Conservation (phyloP, 305 asterid genomes). For the Rubia tinctorum region DNA sequence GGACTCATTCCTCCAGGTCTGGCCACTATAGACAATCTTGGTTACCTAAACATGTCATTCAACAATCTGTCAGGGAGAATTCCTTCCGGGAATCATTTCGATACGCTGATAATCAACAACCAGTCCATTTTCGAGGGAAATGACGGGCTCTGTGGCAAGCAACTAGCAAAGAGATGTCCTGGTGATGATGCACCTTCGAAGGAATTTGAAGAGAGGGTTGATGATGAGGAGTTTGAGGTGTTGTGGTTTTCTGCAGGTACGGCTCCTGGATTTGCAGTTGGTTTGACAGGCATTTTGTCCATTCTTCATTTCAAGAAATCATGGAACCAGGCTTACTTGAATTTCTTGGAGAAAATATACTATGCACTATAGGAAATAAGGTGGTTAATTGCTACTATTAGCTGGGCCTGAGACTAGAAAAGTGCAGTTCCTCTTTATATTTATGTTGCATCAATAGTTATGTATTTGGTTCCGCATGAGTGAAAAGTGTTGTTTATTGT, state of each 20-base stretch:
- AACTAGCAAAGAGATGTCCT: background rate
- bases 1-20: background rate
- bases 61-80: background rate
- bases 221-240: background rate
- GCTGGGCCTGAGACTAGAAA: background rate
- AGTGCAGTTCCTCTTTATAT: too few relatives aligned
- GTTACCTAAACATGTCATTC: background rate
- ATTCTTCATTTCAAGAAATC: background rate
- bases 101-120: background rate
- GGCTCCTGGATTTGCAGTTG: background rate
- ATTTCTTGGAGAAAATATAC: background rate
- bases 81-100: background rate
- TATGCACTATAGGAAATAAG: background rate
- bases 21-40: background rate
- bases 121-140: background rate
- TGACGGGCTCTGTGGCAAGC: background rate
- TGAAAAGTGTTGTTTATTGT: too few relatives aligned
- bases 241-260: background rate
- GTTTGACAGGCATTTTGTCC: background rate
- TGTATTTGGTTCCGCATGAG: too few relatives aligned
- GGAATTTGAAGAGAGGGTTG: background rate
- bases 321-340: background rate
- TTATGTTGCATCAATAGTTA: too few relatives aligned
- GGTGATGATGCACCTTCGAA: background rate
- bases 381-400: background rate